Percentiles rank a stretch among this genome's conserved stretches.
These are phyloP conservation scores for Galerina marginata DNA, from an alignment of 768 basidiomycete species.

Conservation along the genomic window DNA sequence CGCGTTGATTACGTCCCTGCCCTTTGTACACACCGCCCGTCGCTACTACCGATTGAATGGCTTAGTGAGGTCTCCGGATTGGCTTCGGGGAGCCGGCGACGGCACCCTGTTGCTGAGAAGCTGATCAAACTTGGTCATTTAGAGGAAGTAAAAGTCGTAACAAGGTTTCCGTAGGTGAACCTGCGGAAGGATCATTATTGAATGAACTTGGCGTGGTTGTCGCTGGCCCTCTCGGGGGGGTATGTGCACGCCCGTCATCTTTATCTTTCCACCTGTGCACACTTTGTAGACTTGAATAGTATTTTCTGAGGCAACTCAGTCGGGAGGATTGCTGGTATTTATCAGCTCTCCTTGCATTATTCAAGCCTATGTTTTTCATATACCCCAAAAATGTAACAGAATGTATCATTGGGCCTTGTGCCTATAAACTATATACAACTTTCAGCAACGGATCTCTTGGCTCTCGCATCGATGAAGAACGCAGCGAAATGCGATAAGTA, in stretches of 20 bases:
- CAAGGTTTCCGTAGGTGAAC: conserved; percentile 85
- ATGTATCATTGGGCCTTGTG: conserved; percentile 33
- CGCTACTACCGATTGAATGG: conserved; percentile 92
- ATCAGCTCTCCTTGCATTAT: conserved; percentile 20
- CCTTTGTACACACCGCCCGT: conserved; percentile 91
- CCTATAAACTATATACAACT: conserved; percentile 40
- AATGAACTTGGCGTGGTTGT: conserved; percentile 39
- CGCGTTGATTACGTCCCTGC: conserved; percentile 90
- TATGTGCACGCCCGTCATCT: conserved; percentile 43
- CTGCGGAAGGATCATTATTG: conserved; percentile 79
- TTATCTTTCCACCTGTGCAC: conserved; percentile 56
- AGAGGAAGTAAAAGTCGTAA: conserved; percentile 87
- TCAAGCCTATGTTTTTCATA: conserved; percentile 34
- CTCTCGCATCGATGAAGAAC: conserved; percentile 83
- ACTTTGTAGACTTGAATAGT: conserved; percentile 33
- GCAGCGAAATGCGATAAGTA: conserved; percentile 82
- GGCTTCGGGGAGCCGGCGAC: conserved; percentile 66
- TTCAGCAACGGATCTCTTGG: conserved; percentile 74
- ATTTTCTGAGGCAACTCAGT: conserved; percentile 15
- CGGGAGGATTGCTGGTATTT: conserved; percentile 13
- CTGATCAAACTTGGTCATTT: conserved; percentile 82
- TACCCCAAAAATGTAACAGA: conserved; percentile 29
- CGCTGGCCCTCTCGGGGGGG: conserved; percentile 34
- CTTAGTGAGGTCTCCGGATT: conserved; percentile 88
- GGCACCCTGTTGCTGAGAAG: conserved; percentile 52